Percentiles rank a stretch among this genome's conserved stretches.
Conservation (phyloP, 1,139 yeast genomes). For the Blastobotrys arbuscula region DNA sequence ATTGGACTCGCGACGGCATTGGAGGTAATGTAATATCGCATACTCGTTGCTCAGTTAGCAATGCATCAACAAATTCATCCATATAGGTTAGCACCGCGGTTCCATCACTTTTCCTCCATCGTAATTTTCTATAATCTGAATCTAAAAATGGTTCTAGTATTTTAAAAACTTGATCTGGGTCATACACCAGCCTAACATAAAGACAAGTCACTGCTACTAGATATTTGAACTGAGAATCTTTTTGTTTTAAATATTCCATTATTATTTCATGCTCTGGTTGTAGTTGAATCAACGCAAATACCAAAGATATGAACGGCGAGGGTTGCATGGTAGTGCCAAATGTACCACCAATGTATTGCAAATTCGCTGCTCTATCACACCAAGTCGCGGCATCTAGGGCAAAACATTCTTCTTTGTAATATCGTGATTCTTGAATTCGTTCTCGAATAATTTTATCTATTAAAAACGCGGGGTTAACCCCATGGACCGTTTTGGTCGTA, state of each 20-base stretch:
- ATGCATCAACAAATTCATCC: slow-evolving; percentile 57
- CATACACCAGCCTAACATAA: slow-evolving; percentile 49
- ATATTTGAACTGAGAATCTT: slow-evolving; percentile 53
- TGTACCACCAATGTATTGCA: slow-evolving; percentile 45
- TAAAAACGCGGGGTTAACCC: slow-evolving; percentile 47
- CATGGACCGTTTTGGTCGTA: slow-evolving; percentile 34
- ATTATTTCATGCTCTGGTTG: slow-evolving; percentile 54
- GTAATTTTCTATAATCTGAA: slow-evolving; percentile 51
- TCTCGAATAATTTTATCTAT: slow-evolving; percentile 67
- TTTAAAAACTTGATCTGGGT: slow-evolving; percentile 43
- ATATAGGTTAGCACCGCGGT: slow-evolving; percentile 41
- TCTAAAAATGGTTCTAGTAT: slow-evolving; percentile 46
- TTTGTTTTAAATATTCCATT: slow-evolving; percentile 46
- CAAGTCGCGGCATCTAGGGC: slow-evolving; percentile 51
- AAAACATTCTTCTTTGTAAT: slow-evolving; percentile 61
- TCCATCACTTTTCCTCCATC: slow-evolving; percentile 28
- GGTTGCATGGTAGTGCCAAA: slow-evolving; percentile 46
- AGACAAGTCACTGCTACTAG: slow-evolving; percentile 55
- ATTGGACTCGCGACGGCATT: slow-evolving; percentile 39
- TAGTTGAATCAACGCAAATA: slow-evolving; percentile 57
- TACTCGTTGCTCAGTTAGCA: slow-evolving; percentile 47
- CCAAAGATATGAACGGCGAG: slow-evolving; percentile 58
- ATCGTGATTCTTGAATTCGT: slow-evolving; percentile 59
- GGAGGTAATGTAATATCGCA: slow-evolving; percentile 60
- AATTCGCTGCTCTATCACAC: slow-evolving; percentile 41